These are phyloP conservation scores for Bremia lactucae DNA, from an alignment of 352 stramenopile genomes.

Conservation along the genomic window DNA sequence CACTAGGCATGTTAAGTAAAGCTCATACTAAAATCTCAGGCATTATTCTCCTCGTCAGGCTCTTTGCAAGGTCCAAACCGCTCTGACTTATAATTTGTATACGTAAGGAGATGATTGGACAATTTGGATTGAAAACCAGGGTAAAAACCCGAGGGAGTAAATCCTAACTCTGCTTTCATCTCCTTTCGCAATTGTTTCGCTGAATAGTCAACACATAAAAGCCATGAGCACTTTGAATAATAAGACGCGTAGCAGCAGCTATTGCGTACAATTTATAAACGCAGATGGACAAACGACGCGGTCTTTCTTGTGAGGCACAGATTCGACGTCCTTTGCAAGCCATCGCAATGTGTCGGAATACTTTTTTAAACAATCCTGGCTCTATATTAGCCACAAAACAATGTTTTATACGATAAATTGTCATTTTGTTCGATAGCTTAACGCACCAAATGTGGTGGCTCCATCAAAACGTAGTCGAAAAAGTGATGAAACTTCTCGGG, in stretches of 20 bases:
- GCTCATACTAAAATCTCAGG: too few relatives aligned
- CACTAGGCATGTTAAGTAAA: too few relatives aligned
- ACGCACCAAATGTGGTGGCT: constrained; percentile 34
- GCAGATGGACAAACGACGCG: constrained; percentile 28
- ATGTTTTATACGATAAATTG: too few relatives aligned
- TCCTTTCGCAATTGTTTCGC: constrained; percentile 31
- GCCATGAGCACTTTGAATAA: not conserved
- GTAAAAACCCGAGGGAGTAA: constrained; percentile 35
- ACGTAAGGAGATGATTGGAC: constrained; percentile 40
- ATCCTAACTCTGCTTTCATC: constrained; percentile 31
- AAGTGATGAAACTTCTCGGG: constrained; percentile 40
- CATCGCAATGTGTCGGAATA: constrained; percentile 43
- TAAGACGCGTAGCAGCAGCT: not conserved
- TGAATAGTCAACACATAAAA: constrained; percentile 8
- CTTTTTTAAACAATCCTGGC: constrained; percentile 32
- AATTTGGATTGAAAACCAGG: constrained; percentile 45
- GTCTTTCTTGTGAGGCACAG: constrained; percentile 21
- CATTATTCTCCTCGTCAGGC: constrained; percentile 7
- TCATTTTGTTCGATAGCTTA: too few relatives aligned
- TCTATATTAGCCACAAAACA: constrained; percentile 17
- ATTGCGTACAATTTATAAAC: constrained; percentile 36
- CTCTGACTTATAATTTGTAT: constrained; percentile 41
- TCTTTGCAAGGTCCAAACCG: constrained; percentile 30
- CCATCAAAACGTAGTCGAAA: constrained; percentile 43
- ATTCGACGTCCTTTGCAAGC: constrained; percentile 25